phyloP scores from a whole-genome alignment of 2,329 filamentous ascomycete genomes.

The Ascosphaera apis region DNA sequence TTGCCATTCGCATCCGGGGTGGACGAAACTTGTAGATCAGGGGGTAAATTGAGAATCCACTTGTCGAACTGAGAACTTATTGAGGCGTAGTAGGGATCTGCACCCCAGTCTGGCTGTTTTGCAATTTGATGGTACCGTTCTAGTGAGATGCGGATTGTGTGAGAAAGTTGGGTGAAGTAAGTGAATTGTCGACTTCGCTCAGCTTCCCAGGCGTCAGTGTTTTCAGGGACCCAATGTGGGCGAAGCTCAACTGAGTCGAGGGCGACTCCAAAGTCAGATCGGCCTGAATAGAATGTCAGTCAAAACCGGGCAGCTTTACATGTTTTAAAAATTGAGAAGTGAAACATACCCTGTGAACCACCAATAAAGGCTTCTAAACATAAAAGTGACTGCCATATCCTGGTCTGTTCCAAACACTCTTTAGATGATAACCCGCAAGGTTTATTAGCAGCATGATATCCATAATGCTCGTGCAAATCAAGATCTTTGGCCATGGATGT shows the following conservation, averaged over 20 bases:
- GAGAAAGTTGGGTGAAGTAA: conserved; percentile 55
- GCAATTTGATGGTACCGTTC: conserved; percentile 50
- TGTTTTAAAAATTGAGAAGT: not conserved
- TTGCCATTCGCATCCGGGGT: conserved; percentile 38
- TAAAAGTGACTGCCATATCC: conserved; percentile 77
- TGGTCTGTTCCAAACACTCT: conserved; percentile 65
- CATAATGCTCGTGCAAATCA: conserved; percentile 66
- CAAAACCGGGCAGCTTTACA: conserved; percentile 1
- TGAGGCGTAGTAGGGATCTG: conserved; percentile 60
- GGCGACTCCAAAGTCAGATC: conserved; percentile 54
- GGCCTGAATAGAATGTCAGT: conserved; percentile 28
- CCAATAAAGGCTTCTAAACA: conserved; percentile 81
- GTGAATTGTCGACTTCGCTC: conserved; percentile 63
- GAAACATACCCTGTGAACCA: conserved; percentile 54
- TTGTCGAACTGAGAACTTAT: conserved; percentile 54
- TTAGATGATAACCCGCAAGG: conserved; percentile 43
- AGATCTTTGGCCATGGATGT: conserved; percentile 86
- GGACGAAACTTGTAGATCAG: conserved; percentile 56
- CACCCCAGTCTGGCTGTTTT: conserved; percentile 62
- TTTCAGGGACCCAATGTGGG: conserved; percentile 37
- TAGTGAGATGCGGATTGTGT: conserved; percentile 57
- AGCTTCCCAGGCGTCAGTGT: conserved; percentile 51
- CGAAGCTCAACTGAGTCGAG: conserved; percentile 54
- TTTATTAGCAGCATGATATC: conserved; percentile 49
- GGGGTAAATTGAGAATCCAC: conserved; percentile 56